phyloP scores from a whole-genome alignment of 495 filamentous ascomycete genomes.

The Lentithecium fluviatile region DNA sequence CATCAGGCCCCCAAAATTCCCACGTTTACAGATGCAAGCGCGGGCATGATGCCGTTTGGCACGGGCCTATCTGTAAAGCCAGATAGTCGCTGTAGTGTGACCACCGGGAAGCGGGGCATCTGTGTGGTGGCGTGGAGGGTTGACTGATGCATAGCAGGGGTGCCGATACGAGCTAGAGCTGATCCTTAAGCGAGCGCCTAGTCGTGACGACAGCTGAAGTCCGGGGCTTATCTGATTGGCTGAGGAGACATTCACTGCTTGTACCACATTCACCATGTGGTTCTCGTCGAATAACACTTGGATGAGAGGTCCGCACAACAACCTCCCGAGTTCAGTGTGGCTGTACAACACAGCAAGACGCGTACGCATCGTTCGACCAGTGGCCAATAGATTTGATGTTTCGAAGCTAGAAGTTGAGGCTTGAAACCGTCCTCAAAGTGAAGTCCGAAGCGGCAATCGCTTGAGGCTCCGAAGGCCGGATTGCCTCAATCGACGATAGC shows the following conservation, averaged over 20 bases:
- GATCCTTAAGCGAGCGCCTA: constrained; percentile 6
- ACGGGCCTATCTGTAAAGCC: no score
- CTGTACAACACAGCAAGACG: background rate
- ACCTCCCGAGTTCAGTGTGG: background rate
- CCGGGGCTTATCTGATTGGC: constrained; percentile 21
- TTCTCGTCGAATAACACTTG: no score
- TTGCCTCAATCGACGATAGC: background rate
- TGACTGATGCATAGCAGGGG: constrained; percentile 10
- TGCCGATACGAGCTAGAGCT: constrained; percentile 12
- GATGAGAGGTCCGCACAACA: background rate
- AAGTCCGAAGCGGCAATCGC: background rate
- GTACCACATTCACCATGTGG: background rate
- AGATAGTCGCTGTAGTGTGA: constrained; percentile 5
- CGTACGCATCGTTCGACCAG: no score
- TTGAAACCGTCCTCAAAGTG: background rate
- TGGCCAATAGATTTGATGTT: no score
- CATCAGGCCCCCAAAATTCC: no score
- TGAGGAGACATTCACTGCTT: background rate
- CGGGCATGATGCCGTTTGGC: no score
- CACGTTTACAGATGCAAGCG: no score
- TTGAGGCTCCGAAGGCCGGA: background rate
- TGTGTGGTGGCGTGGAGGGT: background rate
- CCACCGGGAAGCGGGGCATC: background rate
- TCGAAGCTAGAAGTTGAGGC: no score
- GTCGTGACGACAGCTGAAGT: constrained; percentile 1